Base-by-base conservation (phyloP, 805 yeast genomes). In the Alloascoidea hylecoeti region DNA sequence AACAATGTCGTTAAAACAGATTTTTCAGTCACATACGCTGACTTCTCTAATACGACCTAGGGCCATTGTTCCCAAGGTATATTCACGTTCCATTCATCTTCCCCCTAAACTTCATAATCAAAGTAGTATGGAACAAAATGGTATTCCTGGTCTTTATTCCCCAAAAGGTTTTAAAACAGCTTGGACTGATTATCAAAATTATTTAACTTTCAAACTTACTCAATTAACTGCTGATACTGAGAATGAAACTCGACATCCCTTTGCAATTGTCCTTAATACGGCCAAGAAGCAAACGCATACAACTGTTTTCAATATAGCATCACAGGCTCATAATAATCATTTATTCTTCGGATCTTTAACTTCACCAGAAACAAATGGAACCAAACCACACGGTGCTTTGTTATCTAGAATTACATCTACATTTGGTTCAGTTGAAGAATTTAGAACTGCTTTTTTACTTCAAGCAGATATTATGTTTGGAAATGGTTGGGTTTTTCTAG, bases 241-340 rank as follows among this genome's bases (percentile, higher is more conserved):
- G 39, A 69, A 76, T 53, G 96, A 85, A 57, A 69, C 81, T 4
- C 73, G 82, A 53, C 61, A 69, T 15, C 89, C 95, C 2, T 73
- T 78, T 54, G 80, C 81, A 43, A 73, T 84, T 39, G 54, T 60
- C 41, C 47, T 57, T 42, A 69, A 75, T 45, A 74, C 92, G 1
- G 79, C 86, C 3, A 70, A 71, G 49, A 71, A 74, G 44, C 64
- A 81, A 18, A 71, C 75, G 18, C 71, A 72, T 48, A 77, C 86
- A 23, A 71, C 72, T 39, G 57, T 72, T n/a, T 88, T 78, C 66
- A 92, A 88, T 59, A 73, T 69, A 51, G 96, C 97, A 2, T 82
- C 95, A 3, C 94, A 82, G 54, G 77, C 86, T 2, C 89, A 82
- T 61, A 88, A 86, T 60, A 92, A 92, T 62, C 98, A 89, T 59